Evolutionary conservation across 2,329 filamentous ascomycete species (phyloP).

Genomic region (Colletotrichum ledebouriae): DNA sequence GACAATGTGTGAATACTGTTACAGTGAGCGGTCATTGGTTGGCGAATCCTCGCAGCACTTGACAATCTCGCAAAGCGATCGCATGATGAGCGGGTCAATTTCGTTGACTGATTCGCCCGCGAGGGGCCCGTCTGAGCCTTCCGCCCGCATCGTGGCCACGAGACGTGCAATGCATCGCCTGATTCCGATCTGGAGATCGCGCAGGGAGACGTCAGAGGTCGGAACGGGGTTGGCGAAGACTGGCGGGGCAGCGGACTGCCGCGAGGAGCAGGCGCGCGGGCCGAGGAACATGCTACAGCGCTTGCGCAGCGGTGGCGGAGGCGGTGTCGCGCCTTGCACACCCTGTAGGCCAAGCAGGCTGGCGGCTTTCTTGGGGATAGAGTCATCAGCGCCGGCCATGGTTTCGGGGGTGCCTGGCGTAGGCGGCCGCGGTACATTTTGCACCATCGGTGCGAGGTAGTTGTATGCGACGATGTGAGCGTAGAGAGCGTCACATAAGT

Average conservation of each 20-base stretch:
- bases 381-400: constrained; percentile 43
- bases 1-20: neutral
- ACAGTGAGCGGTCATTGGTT: constrained; percentile 23
- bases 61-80: constrained; percentile 60
- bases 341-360: constrained; percentile 62
- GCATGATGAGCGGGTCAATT: constrained; percentile 55
- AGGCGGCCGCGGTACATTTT: constrained; percentile 17
- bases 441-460: constrained; percentile 60
- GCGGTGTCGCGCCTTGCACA: constrained; percentile 41
- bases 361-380: constrained; percentile 66
- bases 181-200: constrained; percentile 63
- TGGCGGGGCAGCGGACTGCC: constrained; percentile 31
- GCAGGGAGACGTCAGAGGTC: constrained; percentile 51
- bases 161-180: constrained; percentile 64
- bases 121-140: constrained; percentile 26
- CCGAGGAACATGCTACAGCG: constrained; percentile 36
- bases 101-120: constrained; percentile 46
- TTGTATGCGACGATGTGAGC: constrained; percentile 72
- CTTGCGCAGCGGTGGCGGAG: constrained; percentile 45
- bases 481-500: constrained; percentile 70
- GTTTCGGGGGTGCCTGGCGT: constrained; percentile 34
- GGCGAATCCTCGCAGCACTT: constrained; percentile 45
- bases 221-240: constrained; percentile 13
- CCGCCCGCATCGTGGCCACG: constrained; percentile 59
- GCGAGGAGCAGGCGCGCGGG: constrained; percentile 26